phyloP scores from a whole-genome alignment of 2,329 filamentous ascomycete genomes.

The Aureobasidium uvarum region DNA sequence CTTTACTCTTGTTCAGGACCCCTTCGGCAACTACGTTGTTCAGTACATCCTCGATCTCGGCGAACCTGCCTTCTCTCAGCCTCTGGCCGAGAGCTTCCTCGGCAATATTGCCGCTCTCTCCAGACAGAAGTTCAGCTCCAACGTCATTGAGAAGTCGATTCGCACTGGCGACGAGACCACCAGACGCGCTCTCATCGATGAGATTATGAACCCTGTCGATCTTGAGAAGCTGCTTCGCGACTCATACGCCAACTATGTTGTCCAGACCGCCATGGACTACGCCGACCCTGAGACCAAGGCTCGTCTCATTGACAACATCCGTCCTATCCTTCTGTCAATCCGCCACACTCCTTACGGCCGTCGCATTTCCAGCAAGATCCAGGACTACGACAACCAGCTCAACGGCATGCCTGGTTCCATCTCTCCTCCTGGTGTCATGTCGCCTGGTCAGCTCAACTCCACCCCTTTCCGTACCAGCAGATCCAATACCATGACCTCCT shows the following conservation, averaged over 20 bases:
- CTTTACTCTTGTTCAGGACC: constrained; percentile 88
- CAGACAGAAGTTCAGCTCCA: constrained; percentile 98
- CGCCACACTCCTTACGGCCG: constrained; percentile 92
- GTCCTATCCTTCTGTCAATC: constrained; percentile 78
- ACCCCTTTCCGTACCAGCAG: constrained; percentile 17
- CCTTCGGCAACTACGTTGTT: constrained; percentile 97
- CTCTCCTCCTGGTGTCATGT: constrained; percentile 19
- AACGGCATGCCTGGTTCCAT: constrained; percentile 13
- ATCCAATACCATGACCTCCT: constrained; percentile 6
- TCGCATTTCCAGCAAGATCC: constrained; percentile 86
- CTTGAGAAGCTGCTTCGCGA: constrained; percentile 88
- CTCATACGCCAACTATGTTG: constrained; percentile 95
- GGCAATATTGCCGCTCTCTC: constrained; percentile 71
- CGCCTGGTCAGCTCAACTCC: constrained; percentile 14
- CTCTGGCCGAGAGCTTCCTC: constrained; percentile 76
- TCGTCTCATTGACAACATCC: constrained; percentile 77
- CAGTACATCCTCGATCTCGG: constrained; percentile 97
- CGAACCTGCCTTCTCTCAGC: constrained; percentile 82
- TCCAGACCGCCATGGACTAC: constrained; percentile 92
- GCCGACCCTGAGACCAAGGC: constrained; percentile 70
- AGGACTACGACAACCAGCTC: constrained; percentile 48
- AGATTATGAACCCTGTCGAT: constrained; percentile 71
- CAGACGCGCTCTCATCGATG: constrained; percentile 78
- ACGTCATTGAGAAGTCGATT: constrained; percentile 91
- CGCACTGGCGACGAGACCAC: constrained; percentile 74